phyloP scores from a whole-genome alignment of 257 asterid genomes.

The Verbena officinalis region DNA sequence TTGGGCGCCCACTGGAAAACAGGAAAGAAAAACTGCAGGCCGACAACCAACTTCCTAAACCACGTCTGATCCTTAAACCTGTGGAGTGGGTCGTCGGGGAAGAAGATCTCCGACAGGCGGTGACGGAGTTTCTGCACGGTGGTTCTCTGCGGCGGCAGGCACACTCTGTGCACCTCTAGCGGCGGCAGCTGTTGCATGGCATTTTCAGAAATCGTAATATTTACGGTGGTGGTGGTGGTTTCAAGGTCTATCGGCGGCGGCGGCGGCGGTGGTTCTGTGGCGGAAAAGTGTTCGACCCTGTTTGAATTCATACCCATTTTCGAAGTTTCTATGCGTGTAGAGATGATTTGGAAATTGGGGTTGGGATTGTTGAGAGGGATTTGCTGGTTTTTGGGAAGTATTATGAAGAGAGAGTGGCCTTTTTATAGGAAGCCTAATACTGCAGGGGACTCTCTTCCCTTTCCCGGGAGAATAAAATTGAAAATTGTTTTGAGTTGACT shows the following conservation, averaged over 20 bases:
- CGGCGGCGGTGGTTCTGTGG: slow-evolving; percentile 30
- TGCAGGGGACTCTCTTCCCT: slow-evolving; percentile 20
- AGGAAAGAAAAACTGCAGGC: slow-evolving; percentile 77
- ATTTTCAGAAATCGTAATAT: slow-evolving; percentile 13
- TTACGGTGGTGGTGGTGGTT: background rate
- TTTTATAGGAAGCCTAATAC: slow-evolving; percentile 33
- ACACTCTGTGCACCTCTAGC: slow-evolving; percentile 58
- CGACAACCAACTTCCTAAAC: slow-evolving; percentile 50
- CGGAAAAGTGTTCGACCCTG: slow-evolving; percentile 54
- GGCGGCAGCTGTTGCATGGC: slow-evolving; percentile 29
- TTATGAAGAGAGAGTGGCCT: background rate
- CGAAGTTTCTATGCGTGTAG: background rate
- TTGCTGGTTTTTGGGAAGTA: background rate
- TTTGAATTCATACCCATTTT: slow-evolving; percentile 57
- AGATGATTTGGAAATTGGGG: too few relatives aligned
- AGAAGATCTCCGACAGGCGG: slow-evolving; percentile 75
- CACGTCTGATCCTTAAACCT: slow-evolving; percentile 71
- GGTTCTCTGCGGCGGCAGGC: slow-evolving; percentile 69
- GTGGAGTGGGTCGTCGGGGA: slow-evolving; percentile 92
- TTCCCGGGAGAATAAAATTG: background rate
- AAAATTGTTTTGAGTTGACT: too few relatives aligned
- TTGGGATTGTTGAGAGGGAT: too few relatives aligned
- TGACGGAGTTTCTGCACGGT: slow-evolving; percentile 67
- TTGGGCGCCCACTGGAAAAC: slow-evolving; percentile 79
- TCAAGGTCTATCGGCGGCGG: too few relatives aligned